Base-by-base conservation (phyloP, 2,329 filamentous ascomycete genomes). In the Microdochium bolleyi region DNA sequence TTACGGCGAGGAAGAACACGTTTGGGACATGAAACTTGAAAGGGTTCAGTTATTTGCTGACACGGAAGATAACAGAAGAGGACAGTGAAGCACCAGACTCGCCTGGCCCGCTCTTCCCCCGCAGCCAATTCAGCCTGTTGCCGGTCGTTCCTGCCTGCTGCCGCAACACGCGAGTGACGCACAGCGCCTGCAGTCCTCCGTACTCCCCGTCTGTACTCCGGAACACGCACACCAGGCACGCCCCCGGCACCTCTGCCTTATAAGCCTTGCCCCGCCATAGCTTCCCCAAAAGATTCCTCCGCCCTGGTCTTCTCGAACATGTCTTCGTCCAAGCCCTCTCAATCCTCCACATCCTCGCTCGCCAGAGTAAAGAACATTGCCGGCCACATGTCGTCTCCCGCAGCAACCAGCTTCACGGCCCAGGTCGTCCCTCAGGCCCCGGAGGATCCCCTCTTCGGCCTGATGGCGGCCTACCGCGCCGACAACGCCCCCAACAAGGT, bases 391-490 rank as follows among this genome's bases (percentile, higher is more conserved):
- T 79, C 83, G 66, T 77, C 82, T 58, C 68, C 72, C 62, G 71
- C 73, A 64, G 67, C 77, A 53, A 87, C 88, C 61, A 83, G 80
- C 65, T 96, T 96, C 75, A 82, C 85, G 56, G 79, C 86, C 64
- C 81, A 88, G 65, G 75, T 79, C 59, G 89, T 96, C 55, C 89
- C 92, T 63, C 87, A 92, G 73, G 94, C 94, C 56, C 92, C 94
- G 49, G 92, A 96, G 70, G 94, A 99, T 73, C 85, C 92, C 59
- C 83, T 99, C 67, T 99, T 99, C 67, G 92, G 92, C 54, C 76
- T 99, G 63, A 91, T 92, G 82, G 83, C 87, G 57, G 91, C 89
- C 56, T 99, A 86, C 78, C 84, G 84, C 65, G 88, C 87, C 57
- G 94, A 99, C 67, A 73, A 81, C 56, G 79, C 76, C 69, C 71